phyloP scores from a whole-genome alignment of 2,329 filamentous ascomycete species.

The Aureobasidium leucospermi region DNA sequence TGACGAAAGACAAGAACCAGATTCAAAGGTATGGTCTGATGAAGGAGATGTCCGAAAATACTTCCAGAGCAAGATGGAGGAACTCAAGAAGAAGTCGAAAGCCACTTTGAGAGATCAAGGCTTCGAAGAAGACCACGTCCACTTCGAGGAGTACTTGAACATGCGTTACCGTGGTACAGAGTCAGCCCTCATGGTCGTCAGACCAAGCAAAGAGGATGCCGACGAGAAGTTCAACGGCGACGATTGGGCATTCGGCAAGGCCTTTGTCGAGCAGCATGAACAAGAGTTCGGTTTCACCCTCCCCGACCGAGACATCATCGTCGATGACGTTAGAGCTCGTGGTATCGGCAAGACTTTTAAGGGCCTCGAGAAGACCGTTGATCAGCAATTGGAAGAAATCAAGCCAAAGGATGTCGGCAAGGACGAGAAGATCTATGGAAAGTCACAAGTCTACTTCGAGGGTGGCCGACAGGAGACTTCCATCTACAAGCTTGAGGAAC shows the following conservation, averaged over 20 bases:
- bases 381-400: constrained; percentile 70
- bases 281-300: constrained; percentile 92
- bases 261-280: constrained; percentile 79
- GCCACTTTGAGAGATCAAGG: constrained; percentile 66
- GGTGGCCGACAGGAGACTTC: constrained; percentile 70
- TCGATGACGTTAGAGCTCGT: constrained; percentile 82
- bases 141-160: constrained; percentile 88
- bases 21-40: constrained; percentile 54
- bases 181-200: constrained; percentile 82
- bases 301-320: constrained; percentile 75
- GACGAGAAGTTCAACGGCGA: constrained; percentile 54
- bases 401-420: constrained; percentile 50
- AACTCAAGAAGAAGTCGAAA: constrained; percentile 68
- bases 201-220: constrained; percentile 57
- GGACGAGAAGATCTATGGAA: constrained; percentile 58
- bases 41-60: constrained; percentile 51
- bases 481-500: constrained; percentile 71
- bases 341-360: constrained; percentile 86
- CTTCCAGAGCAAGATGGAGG: constrained; percentile 66
- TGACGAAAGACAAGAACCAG: constrained; percentile 78
- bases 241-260: constrained; percentile 74
- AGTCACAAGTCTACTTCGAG: constrained; percentile 72
- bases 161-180: constrained; percentile 89
- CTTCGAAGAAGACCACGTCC: constrained; percentile 65
- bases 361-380: constrained; percentile 71